Evolutionary conservation across 257 asterid species (phyloP).

Genomic region (Nyctanthes arbortristis): DNA sequence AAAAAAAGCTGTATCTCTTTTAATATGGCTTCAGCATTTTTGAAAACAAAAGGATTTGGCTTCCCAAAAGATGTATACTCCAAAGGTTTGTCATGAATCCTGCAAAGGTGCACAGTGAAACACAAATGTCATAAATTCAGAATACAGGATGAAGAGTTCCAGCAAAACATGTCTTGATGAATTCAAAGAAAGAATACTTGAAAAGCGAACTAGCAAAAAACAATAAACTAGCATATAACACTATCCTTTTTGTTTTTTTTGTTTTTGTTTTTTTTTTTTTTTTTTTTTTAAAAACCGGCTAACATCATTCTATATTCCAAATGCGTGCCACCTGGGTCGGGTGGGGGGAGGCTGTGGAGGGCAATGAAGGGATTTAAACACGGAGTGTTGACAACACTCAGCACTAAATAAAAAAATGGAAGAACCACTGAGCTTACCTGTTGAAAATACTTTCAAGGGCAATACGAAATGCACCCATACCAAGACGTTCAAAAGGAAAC

Average conservation of each 20-base stretch:
- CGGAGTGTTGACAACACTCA: background rate
- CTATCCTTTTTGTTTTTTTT: background rate
- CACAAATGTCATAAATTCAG: background rate
- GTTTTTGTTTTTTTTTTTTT: no score
- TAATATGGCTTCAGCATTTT: constrained; percentile 51
- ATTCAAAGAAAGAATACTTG: background rate
- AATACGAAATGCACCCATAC: constrained; percentile 68
- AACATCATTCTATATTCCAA: no score
- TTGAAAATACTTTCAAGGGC: constrained; percentile 67
- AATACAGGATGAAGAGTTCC: no score
- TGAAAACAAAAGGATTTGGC: constrained; percentile 64
- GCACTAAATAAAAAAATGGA: no score
- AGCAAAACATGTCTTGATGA: no score
- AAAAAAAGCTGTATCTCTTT: constrained; percentile 32
- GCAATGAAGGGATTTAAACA: background rate
- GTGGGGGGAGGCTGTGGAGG: background rate
- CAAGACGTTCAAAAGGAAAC: constrained; percentile 67
- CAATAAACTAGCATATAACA: background rate
- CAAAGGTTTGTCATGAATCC: constrained; percentile 58
- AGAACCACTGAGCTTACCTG: constrained; percentile 37
- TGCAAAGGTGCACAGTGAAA: constrained; percentile 17
- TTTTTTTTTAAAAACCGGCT: no score
- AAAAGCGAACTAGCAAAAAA: background rate
- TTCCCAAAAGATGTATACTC: constrained; percentile 59
- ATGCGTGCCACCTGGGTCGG: background rate